phyloP scores from a whole-genome alignment of 306 rosid genomes.

The Corylus heterophylla region DNA sequence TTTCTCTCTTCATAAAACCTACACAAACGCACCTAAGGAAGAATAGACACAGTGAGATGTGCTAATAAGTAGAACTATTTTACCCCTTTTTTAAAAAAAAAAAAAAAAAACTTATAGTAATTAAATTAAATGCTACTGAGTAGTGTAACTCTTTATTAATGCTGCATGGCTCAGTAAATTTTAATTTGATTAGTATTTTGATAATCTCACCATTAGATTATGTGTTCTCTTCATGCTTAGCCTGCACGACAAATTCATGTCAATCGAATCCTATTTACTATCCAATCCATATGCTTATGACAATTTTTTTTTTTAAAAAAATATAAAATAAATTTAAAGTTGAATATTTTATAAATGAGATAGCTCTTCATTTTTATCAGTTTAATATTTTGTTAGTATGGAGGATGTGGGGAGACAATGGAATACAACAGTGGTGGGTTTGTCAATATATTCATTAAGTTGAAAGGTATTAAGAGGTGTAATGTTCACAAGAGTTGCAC shows the following conservation, averaged over 20 bases:
- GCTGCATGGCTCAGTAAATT: not conserved
- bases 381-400: not conserved
- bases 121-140: not conserved
- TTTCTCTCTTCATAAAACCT: not conserved
- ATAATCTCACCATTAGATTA: not conserved
- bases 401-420: not conserved
- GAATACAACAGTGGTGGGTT: not conserved
- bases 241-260: not conserved
- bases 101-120: not conserved
- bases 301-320: not conserved
- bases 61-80: not conserved
- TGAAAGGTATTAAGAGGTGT: not conserved
- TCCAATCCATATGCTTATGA: too few relatives aligned
- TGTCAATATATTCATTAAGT: not conserved
- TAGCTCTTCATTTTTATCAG: not conserved
- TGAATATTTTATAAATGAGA: not conserved
- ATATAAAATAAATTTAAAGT: not conserved
- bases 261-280: not conserved
- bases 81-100: too few relatives aligned
- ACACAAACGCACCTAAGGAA: too few relatives aligned
- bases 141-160: not conserved
- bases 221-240: not conserved
- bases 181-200: not conserved
- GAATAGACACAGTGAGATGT: not conserved
- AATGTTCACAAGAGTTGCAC: not conserved